phyloP scores from a whole-genome alignment of 176 grass and related monocot species.

The Oryza brachyantha region DNA sequence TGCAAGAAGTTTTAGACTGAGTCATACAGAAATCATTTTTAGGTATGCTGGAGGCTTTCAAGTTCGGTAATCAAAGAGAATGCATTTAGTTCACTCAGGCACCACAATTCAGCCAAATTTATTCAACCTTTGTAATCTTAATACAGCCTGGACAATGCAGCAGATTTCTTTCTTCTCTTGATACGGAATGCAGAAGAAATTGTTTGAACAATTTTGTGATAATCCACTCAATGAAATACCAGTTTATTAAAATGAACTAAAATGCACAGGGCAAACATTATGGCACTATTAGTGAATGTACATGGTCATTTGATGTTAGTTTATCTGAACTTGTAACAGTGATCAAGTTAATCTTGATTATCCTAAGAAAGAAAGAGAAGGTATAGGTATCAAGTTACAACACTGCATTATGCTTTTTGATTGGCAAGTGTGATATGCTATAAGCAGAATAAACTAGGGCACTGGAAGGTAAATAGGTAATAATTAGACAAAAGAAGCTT shows the following conservation, averaged over 20 bases:
- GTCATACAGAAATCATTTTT: not conserved
- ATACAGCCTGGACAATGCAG: not conserved
- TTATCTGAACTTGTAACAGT: not conserved
- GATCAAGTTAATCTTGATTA: not conserved
- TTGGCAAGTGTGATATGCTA: not conserved
- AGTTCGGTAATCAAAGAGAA: not conserved
- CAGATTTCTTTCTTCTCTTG: not conserved
- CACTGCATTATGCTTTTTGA: not conserved
- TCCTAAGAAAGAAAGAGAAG: constrained; percentile 5
- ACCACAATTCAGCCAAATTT: not conserved
- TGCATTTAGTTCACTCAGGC: not conserved
- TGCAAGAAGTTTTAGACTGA: not conserved
- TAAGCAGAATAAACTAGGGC: not conserved
- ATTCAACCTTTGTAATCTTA: no score
- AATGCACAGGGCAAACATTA: not conserved
- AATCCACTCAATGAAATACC: not conserved
- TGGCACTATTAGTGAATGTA: not conserved
- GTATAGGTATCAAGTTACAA: not conserved
- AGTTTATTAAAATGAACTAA: not conserved
- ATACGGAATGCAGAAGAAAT: not conserved
- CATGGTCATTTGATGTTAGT: not conserved
- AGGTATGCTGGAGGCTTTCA: not conserved
- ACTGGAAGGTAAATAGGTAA: not conserved
- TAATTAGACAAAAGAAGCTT: constrained; percentile 33
- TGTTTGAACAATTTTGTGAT: not conserved